Conservation (phyloP, 1,139 yeast genomes). For the Pichia sp. region DNA sequence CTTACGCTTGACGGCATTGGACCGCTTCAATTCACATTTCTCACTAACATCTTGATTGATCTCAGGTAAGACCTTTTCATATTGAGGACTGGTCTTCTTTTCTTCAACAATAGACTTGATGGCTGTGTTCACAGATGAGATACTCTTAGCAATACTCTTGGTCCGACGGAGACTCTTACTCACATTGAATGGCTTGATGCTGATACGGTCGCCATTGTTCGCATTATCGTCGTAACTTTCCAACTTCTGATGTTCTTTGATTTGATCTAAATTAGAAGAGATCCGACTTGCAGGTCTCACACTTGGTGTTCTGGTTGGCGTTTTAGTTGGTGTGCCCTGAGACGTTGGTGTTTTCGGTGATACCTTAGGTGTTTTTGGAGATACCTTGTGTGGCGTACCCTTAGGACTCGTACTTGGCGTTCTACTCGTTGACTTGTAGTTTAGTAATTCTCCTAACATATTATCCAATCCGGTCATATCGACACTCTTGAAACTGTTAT, state of each 20-base stretch:
- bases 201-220: too few relatives aligned
- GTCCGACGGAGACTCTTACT: neutral
- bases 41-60: neutral
- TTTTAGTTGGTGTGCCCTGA: too few relatives aligned
- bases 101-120: too few relatives aligned
- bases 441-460: conserved; percentile 10
- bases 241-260: too few relatives aligned
- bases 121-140: conserved; percentile 3
- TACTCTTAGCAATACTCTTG: conserved; percentile 7
- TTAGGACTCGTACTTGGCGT: too few relatives aligned
- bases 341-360: too few relatives aligned
- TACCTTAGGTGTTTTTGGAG: too few relatives aligned
- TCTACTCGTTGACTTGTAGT: neutral
- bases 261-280: too few relatives aligned
- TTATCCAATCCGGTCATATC: conserved; percentile 14
- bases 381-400: too few relatives aligned
- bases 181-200: conserved; percentile 7
- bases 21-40: conserved; percentile 24
- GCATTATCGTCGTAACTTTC: too few relatives aligned
- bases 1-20: conserved; percentile 31
- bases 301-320: too few relatives aligned
- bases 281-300: too few relatives aligned
- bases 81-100: neutral
- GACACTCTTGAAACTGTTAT: conserved; percentile 10
- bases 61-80: neutral